These are phyloP conservation scores for Baorangia bicolor DNA, from an alignment of 768 basidiomycete species.

Conservation along the genomic window DNA sequence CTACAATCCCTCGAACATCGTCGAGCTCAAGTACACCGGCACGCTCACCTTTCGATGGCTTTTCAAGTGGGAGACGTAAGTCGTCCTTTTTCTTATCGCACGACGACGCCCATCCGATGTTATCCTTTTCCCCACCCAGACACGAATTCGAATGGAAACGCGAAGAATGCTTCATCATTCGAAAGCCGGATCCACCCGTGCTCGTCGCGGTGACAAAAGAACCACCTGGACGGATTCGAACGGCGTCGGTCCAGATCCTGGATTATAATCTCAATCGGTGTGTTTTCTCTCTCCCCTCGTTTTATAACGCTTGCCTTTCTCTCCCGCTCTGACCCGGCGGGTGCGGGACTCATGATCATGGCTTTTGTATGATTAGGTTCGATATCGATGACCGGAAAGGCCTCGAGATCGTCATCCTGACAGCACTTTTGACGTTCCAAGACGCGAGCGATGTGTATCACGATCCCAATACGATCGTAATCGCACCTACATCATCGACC, in stretches of 20 bases:
- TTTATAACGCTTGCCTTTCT: neutral
- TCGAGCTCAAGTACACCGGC: slow-evolving; percentile 75
- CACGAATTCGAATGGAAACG: slow-evolving; percentile 86
- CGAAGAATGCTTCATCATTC: slow-evolving; percentile 78
- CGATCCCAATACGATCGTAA: slow-evolving; percentile 26
- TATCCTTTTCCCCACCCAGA: slow-evolving; percentile 35
- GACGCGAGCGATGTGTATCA: slow-evolving; percentile 64
- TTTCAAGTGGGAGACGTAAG: slow-evolving; percentile 84
- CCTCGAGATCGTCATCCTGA: slow-evolving; percentile 77
- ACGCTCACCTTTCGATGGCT: slow-evolving; percentile 72
- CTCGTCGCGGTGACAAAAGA: slow-evolving; percentile 82
- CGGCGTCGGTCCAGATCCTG: slow-evolving; percentile 68
- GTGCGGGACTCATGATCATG: neutral
- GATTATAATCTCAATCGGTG: slow-evolving; percentile 85
- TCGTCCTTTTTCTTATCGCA: slow-evolving; percentile 4
- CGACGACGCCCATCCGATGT: slow-evolving; percentile 45
- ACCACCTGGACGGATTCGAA: slow-evolving; percentile 61
- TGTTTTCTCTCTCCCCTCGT: neutral
- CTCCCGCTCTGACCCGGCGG: neutral
- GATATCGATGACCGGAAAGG: slow-evolving; percentile 86
- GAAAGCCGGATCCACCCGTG: slow-evolving; percentile 86
- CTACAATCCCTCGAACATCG: slow-evolving; percentile 65
- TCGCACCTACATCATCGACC: neutral
- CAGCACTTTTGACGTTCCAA: slow-evolving; percentile 73
- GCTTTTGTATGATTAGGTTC: slow-evolving; percentile 48